Evolutionary conservation across 352 stramenopile species (phyloP), one percentile per base, ranked within the genome.

Genomic region (Phytopythium oedochilum): DNA sequence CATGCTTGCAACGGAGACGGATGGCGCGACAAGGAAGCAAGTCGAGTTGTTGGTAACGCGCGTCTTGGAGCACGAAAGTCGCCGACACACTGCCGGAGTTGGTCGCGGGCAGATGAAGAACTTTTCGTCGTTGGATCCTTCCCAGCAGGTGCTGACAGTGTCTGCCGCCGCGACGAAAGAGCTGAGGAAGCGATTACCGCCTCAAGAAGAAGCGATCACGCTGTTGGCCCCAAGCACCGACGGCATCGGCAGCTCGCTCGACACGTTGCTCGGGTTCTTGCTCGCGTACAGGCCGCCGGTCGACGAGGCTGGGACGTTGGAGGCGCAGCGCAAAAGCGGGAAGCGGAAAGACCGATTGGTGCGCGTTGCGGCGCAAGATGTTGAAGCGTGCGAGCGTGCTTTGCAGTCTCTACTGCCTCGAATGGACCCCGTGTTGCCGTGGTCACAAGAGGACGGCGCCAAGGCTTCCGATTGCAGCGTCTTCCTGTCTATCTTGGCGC

Each of bases 151-250:
- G 23, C 50, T 22, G 31, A 56, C 59, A 17, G 43, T 86, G 23
- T 89, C 79, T n/a, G 64, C 69, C 38, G 61, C 69, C 22, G 78
- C 76, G 1, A 89, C 78, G 2, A 85, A 75, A 47, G 79, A 88
- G 48, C 53, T 83, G 53, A 81, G 73, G 25, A 70, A 73, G 17
- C 68, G 73, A 5, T 52, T 88, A 2, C 74, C 73, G 14, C 58
- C 58, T 10, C 63, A 59, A 47, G 28, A 47, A 1, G 60, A 74
- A 28, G 58, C 74, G 26, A 55, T 68, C 7, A 39, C 18, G 20
- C 29, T 39, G 1, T 17, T 52, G 18, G 10, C n/a, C 11, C 46
- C 46, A 32, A 52, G 28, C 46, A 11, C 32, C 8, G 28, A 59
- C 54, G 20, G 31, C 68, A 22, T 70, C 63, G 36, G 25, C 34